Base-by-base conservation (phyloP, 352 stramenopile genomes). In the Thalassiosira exigua region DNA sequence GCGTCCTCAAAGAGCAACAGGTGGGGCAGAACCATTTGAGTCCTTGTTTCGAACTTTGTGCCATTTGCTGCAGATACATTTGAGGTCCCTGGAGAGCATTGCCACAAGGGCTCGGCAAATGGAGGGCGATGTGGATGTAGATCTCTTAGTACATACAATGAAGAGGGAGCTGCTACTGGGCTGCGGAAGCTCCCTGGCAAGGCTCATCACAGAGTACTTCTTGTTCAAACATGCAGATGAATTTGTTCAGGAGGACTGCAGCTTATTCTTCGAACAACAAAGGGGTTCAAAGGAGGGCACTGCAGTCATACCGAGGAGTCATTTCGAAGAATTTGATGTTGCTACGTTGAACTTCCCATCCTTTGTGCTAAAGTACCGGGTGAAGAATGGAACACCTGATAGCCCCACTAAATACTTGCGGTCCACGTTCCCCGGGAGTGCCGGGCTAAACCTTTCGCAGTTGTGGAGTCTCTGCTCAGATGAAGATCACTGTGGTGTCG, bases 11-110 rank as follows among this genome's bases (percentile, higher is more conserved):
- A 65, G 64, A 60, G 73, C 73, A n/a, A 42, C 58, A n/a, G 46
- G 72, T 29, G 51, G 26, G 27, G 64, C 54, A 44, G 57, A 67
- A 21, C 26, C 46, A 56, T 81, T 81, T 32, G 73, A 81, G 22
- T 44, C 32, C 30, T 72, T 46, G 7, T 81, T 81, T 50, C 66
- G 48, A 41, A 69, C 58, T 39, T 36, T 81, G 30, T 76, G 73
- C 52, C 54, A 81, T 39, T 66, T 81, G 64, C 19, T 81, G 5
- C 73, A 81, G 19, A 26, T 81, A 3, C 54, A 72, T 52, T n/a
- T 29, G 7, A 81, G 76, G 32, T 57, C 62, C 3, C 22, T 81
- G 7, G 64, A 81, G 12, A 42, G 12, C 50, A 19, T 81, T 19
- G 39, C 30, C 14, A 24, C 39, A 42, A 21, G 53, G 5, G 44